Base-by-base conservation (phyloP, 1,284 basidiomycete genomes). In the Retiboletus flavoniger region DNA sequence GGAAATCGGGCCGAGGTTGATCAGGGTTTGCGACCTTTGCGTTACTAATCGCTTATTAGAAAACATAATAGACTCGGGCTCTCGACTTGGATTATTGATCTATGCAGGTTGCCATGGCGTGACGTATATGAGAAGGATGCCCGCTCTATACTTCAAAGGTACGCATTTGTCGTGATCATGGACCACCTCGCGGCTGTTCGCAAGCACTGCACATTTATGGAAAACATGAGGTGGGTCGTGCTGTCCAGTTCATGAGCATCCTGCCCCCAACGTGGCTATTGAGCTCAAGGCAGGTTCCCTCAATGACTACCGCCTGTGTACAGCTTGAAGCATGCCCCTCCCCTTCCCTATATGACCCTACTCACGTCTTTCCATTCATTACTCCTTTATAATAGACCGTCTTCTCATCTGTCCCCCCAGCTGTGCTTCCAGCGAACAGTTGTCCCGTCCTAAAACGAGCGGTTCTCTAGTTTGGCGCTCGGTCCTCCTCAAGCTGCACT, bases 161-260 rank as follows among this genome's bases (percentile, higher is more conserved):
- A 64, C 58, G 45, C 59, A 61, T 69, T 70, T 65, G 65, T 71
- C 68, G 65, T 57, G 69, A 72, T 73, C 62, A 46, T 63, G 61
- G 63, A 66, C 65, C 66, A 68, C 70, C 63, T 70, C 35, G 68
- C 67, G 67, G 68, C 65, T 68, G 55, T 71, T 64, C 65, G 46
- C 69, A 63, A 64, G 65, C 68, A 68, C 57, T 40, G 67, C 67
- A 58, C 58, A 55, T 59, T 65, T 67, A 72, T 68, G 65, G 69
- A 69, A 72, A 71, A 71, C 68, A 69, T 72, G 68, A 69, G 68
- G 68, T 72, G 62, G 49, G 67, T 67, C 69, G 65, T 70, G 66
- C 41, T 60, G 58, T 57, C 68, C 51, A 55, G 46, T 69, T 69
- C 67, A 65, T 66, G 70, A 70, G 53, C 62, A 66, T 68, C 61